phyloP scores from a whole-genome alignment of 768 basidiomycete species.

The Pseudohyphozyma bogoriensis region DNA sequence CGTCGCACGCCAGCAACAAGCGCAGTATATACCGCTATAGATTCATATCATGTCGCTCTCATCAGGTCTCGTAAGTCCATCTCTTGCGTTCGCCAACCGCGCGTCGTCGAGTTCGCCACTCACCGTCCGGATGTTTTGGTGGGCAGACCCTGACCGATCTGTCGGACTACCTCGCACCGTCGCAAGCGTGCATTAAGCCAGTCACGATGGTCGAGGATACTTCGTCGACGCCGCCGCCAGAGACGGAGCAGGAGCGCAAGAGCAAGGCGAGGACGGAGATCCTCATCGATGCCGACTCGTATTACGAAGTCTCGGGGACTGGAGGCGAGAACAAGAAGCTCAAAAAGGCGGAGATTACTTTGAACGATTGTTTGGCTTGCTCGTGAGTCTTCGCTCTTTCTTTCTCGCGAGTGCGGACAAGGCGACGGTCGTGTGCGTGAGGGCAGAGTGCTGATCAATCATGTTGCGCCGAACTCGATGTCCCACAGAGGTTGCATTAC shows the following conservation, averaged over 20 bases:
- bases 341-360: slow-evolving; percentile 84
- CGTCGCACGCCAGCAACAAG: neutral
- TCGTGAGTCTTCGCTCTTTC: slow-evolving; percentile 61
- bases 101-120: neutral
- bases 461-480: neutral
- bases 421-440: too few relatives aligned
- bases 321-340: slow-evolving; percentile 48
- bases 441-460: too few relatives aligned
- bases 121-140: neutral
- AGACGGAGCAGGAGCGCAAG: slow-evolving; percentile 1
- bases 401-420: neutral
- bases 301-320: slow-evolving; percentile 68
- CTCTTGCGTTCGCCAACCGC: neutral
- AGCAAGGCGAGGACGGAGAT: slow-evolving; percentile 91
- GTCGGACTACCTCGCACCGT: slow-evolving; percentile 81
- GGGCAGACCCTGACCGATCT: slow-evolving; percentile 13
- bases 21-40: neutral
- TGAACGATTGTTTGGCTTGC: slow-evolving; percentile 97
- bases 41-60: slow-evolving; percentile 14
- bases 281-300: slow-evolving; percentile 65
- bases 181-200: slow-evolving; percentile 95
- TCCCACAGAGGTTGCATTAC: slow-evolving; percentile 83
- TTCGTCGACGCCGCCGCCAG: slow-evolving; percentile 31
- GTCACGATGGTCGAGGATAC: slow-evolving; percentile 52
- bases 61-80: slow-evolving; percentile 6